Base-by-base conservation (phyloP, 2,329 filamentous ascomycete species). In the Cladosporium halotolerans region DNA sequence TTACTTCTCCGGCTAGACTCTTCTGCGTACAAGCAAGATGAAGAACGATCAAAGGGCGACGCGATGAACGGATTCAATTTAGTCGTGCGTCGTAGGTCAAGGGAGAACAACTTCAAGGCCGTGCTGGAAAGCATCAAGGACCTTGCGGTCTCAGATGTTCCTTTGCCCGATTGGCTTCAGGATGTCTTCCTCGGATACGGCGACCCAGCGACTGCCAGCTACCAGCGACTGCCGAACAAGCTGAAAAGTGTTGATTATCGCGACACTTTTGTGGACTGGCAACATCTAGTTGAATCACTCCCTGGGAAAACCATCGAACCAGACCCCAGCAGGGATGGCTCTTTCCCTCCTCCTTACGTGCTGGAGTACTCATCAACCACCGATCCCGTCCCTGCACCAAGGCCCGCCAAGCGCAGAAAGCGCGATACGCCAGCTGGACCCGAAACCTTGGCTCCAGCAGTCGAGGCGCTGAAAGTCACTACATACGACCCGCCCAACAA, bases 121-220 rank as follows among this genome's bases (percentile, higher is more conserved):
- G 85, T 99, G 9, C 77, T 99, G 34, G 88, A 96, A 63, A 96
- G 91, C 1, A 95, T 99, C 66, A 88, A 86, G 65, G 88, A 83
- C 58, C 79, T 99, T 31, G 86, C 89, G 2, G 76, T 95, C 33
- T 90, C 90, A 0, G 88, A 95, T 62, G 84, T 92, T 16, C 87
- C 88, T 6, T 78, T 97, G 51, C 90, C 93, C 11, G 81, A 85
- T 2, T 99, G 93, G 93, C 77, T 99, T 41, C 89, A 96, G 64
- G 93, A 97, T 61, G 92, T 97, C 9, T 99, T 97, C 69, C 76
- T 99, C n/a, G 93, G 93, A 3, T 97, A 95, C 68, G 93, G 93
- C 44, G 91, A 99, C 69, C 92, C 93, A 54, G 81, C 89, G 31
- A 85, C 88, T 55, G 93, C 93, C 33, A 87, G 83, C 18, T 96